phyloP scores from a whole-genome alignment of 305 asterid species.

The Fraxinus platypoda region DNA sequence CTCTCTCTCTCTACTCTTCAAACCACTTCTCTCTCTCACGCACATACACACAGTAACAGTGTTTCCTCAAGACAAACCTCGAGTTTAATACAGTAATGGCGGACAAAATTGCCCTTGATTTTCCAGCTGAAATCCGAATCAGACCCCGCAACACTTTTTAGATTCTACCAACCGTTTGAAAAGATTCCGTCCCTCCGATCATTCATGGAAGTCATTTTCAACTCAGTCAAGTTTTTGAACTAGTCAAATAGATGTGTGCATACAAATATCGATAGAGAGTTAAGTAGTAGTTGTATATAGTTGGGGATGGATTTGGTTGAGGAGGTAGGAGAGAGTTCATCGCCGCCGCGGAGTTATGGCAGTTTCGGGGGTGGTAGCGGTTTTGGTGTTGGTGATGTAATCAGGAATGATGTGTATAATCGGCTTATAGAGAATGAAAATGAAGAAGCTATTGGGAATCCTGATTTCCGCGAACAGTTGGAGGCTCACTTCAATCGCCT shows the following conservation, averaged over 20 bases:
- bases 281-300: constrained; percentile 6
- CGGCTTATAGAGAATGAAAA: constrained; percentile 63
- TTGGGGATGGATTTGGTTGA: constrained; percentile 64
- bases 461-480: constrained; percentile 63
- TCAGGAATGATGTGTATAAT: constrained; percentile 66
- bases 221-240: constrained; percentile 18
- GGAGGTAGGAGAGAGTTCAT: constrained; percentile 92
- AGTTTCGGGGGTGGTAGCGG: constrained; percentile 47
- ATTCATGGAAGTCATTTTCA: constrained; percentile 35
- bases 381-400: constrained; percentile 43
- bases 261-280: not conserved
- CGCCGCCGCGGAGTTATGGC: constrained; percentile 82
- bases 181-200: constrained; percentile 32
- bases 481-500: constrained; percentile 86
- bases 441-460: constrained; percentile 62
- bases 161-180: constrained; percentile 47
- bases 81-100: constrained; percentile 37
- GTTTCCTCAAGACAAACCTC: constrained; percentile 17
- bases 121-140: constrained; percentile 16
- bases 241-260: constrained; percentile 20
- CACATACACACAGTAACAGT: constrained; percentile 8
- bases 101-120: constrained; percentile 36
- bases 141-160: constrained; percentile 25
- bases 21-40: constrained; percentile 17
- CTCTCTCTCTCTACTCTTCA: constrained; percentile 4